Evolutionary conservation across 352 stramenopile genomes (phyloP).

Genomic region (Phytophthora sansomeana): DNA sequence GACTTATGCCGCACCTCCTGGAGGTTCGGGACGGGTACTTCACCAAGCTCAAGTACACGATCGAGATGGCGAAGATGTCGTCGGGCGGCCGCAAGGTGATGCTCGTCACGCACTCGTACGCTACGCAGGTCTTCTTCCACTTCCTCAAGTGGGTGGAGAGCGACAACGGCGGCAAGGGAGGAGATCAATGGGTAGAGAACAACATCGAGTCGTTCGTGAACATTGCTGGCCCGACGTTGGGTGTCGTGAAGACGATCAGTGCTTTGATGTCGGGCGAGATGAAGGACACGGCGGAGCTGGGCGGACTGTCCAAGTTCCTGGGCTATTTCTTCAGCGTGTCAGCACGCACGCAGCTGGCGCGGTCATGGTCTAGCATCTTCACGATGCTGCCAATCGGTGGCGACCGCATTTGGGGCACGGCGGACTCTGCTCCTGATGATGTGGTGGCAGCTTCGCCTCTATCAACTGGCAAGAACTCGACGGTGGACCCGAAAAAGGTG

Average conservation of each 20-base stretch:
- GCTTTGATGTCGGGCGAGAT: slow-evolving; percentile 95
- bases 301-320: slow-evolving; percentile 87
- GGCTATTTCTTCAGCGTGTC: slow-evolving; percentile 79
- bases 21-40: slow-evolving; percentile 90
- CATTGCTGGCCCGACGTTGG: slow-evolving; percentile 94
- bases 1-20: slow-evolving; percentile 73
- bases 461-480: slow-evolving; percentile 41
- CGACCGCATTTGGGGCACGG: slow-evolving; percentile 87
- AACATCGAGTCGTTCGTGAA: slow-evolving; percentile 94
- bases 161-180: slow-evolving; percentile 82
- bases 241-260: slow-evolving; percentile 93
- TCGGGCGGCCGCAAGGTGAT: slow-evolving; percentile 89
- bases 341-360: slow-evolving; percentile 60
- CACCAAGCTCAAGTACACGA: slow-evolving; percentile 93
- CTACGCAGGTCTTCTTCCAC: slow-evolving; percentile 92
- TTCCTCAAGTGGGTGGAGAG: slow-evolving; percentile 97
- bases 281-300: slow-evolving; percentile 93
- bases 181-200: slow-evolving; percentile 93
- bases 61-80: slow-evolving; percentile 89
- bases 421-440: slow-evolving; percentile 67
- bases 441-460: slow-evolving; percentile 63
- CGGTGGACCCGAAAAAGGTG: slow-evolving; percentile 43
- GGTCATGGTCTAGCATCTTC: slow-evolving; percentile 87
- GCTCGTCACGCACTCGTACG: slow-evolving; percentile 94
- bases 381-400: slow-evolving; percentile 95